Percentiles rank a stretch among this genome's conserved stretches.
Conservation (phyloP, 2,329 filamentous ascomycete genomes). For the Calonectria henricotiae region DNA sequence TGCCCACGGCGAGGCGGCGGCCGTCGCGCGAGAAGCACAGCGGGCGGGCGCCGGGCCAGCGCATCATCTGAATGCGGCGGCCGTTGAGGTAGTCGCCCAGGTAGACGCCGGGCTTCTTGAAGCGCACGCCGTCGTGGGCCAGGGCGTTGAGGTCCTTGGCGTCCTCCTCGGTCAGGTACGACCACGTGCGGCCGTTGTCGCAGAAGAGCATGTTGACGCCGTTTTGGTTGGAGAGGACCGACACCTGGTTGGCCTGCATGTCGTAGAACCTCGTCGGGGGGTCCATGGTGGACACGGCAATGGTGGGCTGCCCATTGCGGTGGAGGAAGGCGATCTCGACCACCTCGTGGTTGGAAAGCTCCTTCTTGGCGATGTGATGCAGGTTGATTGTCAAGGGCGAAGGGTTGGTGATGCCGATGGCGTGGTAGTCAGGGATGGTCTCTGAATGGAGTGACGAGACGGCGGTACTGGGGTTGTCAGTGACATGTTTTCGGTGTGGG, state of each 20-base stretch:
- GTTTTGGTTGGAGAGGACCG: conserved; percentile 46
- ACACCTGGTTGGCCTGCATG: conserved; percentile 45
- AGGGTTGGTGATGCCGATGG: conserved; percentile 50
- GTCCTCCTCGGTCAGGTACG: conserved; percentile 51
- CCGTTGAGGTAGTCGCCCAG: conserved; percentile 50
- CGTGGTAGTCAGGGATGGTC: conserved; percentile 49
- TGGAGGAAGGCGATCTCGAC: conserved; percentile 46
- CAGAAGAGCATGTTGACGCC: conserved; percentile 50
- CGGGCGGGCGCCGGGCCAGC: conserved; percentile 47
- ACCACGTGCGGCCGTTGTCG: conserved; percentile 47
- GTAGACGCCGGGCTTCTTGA: conserved; percentile 47
- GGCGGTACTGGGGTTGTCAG: conserved; percentile 39
- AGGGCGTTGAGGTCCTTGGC: conserved; percentile 43
- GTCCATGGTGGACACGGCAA: conserved; percentile 50
- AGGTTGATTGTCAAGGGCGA: conserved; percentile 49
- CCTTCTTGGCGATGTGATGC: conserved; percentile 50
- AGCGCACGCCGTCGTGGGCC: conserved; percentile 46
- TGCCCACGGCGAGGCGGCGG: conserved; percentile 47
- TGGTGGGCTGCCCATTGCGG: conserved; percentile 42
- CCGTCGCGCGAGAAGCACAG: conserved; percentile 50
- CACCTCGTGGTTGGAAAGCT: conserved; percentile 50
- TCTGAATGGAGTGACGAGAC: conserved; percentile 50
- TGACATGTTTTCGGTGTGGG: too few species aligned
- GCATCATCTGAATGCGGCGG: conserved; percentile 40
- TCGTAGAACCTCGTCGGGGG: conserved; percentile 51